Conservation (phyloP, 208 protist species). For the Acanthamoeba healyi region DNA sequence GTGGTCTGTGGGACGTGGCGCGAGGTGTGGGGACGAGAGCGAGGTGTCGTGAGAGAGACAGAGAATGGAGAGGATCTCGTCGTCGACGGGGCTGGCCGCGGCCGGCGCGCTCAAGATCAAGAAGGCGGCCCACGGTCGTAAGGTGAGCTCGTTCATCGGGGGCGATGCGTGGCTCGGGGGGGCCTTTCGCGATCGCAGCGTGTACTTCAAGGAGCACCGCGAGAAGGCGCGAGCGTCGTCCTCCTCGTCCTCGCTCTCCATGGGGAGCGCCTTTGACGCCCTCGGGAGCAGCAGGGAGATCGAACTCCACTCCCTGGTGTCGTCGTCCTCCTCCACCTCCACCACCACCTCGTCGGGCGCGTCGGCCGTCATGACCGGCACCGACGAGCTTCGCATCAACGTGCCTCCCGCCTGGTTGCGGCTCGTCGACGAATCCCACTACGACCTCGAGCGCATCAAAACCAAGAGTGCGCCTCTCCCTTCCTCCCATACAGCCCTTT, state of each 20-base stretch:
- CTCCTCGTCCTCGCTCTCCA: background rate
- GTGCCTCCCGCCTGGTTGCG: slow-evolving; percentile 23
- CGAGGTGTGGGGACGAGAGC: too few relatives aligned
- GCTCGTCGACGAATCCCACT: slow-evolving; percentile 29
- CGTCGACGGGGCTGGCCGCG: background rate
- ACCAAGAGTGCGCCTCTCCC: background rate
- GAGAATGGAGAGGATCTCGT: background rate
- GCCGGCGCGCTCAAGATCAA: background rate
- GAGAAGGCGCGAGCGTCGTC: slow-evolving; percentile 16
- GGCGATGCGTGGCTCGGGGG: background rate
- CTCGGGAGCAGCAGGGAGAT: background rate
- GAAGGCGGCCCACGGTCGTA: background rate
- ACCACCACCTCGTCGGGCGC: background rate
- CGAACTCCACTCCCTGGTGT: background rate
- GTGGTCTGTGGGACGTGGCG: too few relatives aligned
- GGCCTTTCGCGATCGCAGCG: background rate
- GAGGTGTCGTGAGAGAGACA: too few relatives aligned
- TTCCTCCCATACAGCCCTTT: background rate
- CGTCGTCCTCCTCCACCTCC: background rate
- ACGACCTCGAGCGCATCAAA: slow-evolving; percentile 50
- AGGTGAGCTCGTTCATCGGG: background rate
- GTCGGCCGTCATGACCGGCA: slow-evolving; percentile 1
- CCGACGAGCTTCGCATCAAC: slow-evolving; percentile 28
- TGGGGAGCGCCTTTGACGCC: background rate
- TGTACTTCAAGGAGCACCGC: slow-evolving; percentile 41